Evolutionary conservation across 202 grass and related monocot genomes (phyloP).

Genomic region (Digitaria exilis): DNA sequence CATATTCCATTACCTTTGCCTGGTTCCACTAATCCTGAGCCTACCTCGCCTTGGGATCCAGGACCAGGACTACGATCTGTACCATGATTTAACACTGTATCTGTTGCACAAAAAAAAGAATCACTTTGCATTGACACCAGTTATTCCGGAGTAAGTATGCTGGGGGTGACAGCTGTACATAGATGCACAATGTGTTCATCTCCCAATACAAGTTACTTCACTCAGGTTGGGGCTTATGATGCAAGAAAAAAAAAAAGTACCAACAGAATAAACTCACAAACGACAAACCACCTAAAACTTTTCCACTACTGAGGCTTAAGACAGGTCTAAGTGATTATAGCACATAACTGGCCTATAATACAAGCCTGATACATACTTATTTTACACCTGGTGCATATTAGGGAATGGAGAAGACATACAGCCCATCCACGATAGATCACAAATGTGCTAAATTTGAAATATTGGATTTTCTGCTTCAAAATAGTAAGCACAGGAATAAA

Average conservation of each 20-base stretch:
- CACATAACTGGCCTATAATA: slow-evolving; percentile 7
- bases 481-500: neutral
- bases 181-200: neutral
- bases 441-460: neutral
- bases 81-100: slow-evolving; percentile 25
- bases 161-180: neutral
- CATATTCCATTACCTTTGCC: slow-evolving; percentile 46
- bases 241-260: neutral
- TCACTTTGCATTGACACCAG: slow-evolving; percentile 26
- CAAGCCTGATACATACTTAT: neutral
- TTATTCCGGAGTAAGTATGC: neutral
- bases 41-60: slow-evolving; percentile 24
- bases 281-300: neutral
- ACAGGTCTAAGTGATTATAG: neutral
- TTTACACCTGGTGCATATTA: neutral
- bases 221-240: neutral
- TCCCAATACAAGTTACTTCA: slow-evolving; percentile 4
- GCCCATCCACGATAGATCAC: neutral
- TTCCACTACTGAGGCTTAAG: neutral
- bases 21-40: slow-evolving; percentile 31
- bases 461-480: neutral
- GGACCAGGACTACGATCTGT: slow-evolving; percentile 3
- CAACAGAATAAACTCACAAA: neutral
- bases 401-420: slow-evolving; percentile 1
- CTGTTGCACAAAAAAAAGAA: slow-evolving; percentile 41